These are phyloP conservation scores for Fusarium sp. DNA, from an alignment of 2,329 filamentous ascomycete genomes.

Conservation along the genomic window DNA sequence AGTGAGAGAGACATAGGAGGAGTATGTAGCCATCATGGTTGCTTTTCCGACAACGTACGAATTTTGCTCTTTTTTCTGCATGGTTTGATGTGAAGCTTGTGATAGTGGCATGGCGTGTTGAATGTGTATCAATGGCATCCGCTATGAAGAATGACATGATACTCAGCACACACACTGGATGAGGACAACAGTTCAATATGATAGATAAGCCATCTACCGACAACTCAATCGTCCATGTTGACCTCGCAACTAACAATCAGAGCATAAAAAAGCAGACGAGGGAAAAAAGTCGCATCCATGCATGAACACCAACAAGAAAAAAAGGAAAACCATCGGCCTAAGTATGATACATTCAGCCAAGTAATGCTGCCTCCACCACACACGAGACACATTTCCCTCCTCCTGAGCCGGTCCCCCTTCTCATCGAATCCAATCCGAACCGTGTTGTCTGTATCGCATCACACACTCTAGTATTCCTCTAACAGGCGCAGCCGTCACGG, in stretches of 20 bases:
- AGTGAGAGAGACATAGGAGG: not conserved
- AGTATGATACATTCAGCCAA: conserved; percentile 46
- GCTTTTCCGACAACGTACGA: not conserved
- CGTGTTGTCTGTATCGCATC: conserved; percentile 8
- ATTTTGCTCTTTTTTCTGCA: not conserved
- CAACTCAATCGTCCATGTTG: not conserved
- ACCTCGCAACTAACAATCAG: not conserved
- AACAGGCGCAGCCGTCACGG: conserved; percentile 93
- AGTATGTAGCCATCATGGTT: not conserved
- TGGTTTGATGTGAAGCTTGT: not conserved
- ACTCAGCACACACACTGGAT: not conserved
- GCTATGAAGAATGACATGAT: not conserved
- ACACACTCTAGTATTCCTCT: conserved; percentile 47
- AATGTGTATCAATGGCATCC: not conserved
- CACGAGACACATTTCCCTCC: conserved; percentile 23
- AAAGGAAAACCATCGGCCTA: conserved; percentile 32
- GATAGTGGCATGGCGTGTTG: not conserved
- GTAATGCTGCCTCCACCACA: conserved; percentile 32
- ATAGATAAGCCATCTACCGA: not conserved
- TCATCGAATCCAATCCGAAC: conserved; percentile 20
- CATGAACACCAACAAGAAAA: conserved; percentile 42
- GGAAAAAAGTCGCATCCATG: conserved; percentile 39
- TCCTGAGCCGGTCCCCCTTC: conserved; percentile 13
- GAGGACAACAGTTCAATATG: not conserved
- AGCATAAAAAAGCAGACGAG: conserved; percentile 5